These are phyloP conservation scores for Colletotrichum camelliae DNA, from an alignment of 2,329 filamentous ascomycete genomes.

Conservation along the genomic window DNA sequence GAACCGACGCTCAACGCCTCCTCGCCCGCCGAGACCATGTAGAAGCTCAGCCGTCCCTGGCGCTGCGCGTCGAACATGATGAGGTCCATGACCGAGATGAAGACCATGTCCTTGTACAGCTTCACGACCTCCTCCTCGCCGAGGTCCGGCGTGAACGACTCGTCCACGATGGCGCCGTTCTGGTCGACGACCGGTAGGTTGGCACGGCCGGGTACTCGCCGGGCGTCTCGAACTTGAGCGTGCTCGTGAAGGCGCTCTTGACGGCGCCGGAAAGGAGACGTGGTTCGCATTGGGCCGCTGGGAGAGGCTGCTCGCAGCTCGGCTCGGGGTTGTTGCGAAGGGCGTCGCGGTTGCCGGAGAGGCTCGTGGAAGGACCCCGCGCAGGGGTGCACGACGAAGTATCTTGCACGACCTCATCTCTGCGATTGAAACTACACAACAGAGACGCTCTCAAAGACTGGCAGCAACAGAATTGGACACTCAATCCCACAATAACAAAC, in stretches of 20 bases:
- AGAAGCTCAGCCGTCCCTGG: constrained; percentile 93
- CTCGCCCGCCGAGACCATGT: constrained; percentile 95
- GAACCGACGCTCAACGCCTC: constrained; percentile 93
- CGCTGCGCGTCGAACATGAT: constrained; percentile 98
- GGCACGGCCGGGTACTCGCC: constrained; percentile 77
- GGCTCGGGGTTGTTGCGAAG: constrained; percentile 29
- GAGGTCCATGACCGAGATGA: constrained; percentile 85
- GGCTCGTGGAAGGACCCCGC: constrained; percentile 29
- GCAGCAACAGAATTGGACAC: neutral
- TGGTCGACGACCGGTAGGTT: constrained; percentile 94
- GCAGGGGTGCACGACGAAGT: constrained; percentile 33
- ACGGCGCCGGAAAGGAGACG: constrained; percentile 88
- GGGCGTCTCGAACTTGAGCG: constrained; percentile 78
- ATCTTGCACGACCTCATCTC: constrained; percentile 26
- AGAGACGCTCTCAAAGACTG: neutral
- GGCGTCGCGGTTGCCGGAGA: constrained; percentile 1
- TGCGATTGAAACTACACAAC: neutral
- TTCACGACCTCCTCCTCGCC: constrained; percentile 65
- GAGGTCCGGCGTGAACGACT: constrained; percentile 71
- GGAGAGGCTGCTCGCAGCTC: constrained; percentile 55
- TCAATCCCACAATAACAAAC: neutral
- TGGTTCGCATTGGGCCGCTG: constrained; percentile 61
- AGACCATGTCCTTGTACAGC: constrained; percentile 70
- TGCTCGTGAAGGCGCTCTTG: constrained; percentile 88
- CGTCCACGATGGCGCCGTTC: constrained; percentile 82